These are phyloP conservation scores for Prillingera fragicola DNA, from an alignment of 1,284 basidiomycete species.

Conservation along the genomic window DNA sequence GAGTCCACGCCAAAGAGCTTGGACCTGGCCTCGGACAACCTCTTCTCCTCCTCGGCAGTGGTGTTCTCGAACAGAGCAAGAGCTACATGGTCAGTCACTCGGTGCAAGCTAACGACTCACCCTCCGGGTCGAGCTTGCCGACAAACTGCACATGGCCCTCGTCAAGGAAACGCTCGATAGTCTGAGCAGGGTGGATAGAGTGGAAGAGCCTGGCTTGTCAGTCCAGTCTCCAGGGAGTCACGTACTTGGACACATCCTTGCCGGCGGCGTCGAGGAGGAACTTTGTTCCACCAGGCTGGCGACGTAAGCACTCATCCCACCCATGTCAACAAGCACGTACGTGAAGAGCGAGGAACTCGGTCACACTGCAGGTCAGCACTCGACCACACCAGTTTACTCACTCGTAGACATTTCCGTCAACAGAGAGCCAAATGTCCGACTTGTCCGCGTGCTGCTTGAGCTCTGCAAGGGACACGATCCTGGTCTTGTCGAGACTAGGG, in stretches of 20 bases:
- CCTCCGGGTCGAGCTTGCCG: conserved; percentile 23
- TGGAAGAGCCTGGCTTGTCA: conserved; percentile 18
- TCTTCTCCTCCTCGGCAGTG: conserved; percentile 13
- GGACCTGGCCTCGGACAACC: conserved; percentile 23
- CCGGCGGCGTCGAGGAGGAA: conserved; percentile 33
- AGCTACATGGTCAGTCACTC: background rate
- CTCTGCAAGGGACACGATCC: conserved; percentile 16
- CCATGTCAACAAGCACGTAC: conserved; percentile 9
- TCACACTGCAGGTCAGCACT: conserved; percentile 21
- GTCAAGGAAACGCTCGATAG: conserved; percentile 23
- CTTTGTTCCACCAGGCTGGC: conserved; percentile 31
- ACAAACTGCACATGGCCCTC: conserved; percentile 18
- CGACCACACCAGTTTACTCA: conserved; percentile 8
- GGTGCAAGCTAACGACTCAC: conserved; percentile 4
- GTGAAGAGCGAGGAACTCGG: conserved; percentile 23
- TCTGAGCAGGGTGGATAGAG: conserved; percentile 22
- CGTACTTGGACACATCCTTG: conserved; percentile 28
- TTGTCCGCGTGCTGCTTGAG: conserved; percentile 24
- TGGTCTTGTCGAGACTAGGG: no score
- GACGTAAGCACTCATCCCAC: background rate
- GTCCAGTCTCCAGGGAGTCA: conserved; percentile 2
- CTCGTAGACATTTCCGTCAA: conserved; percentile 37
- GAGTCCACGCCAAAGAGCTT: conserved; percentile 31
- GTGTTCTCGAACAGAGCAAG: conserved; percentile 2
- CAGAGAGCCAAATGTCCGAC: conserved; percentile 31